Evolutionary conservation across 2,329 filamentous ascomycete species (phyloP), one percentile per base, ranked within the genome.

Genomic region (Davidsoniella eucalypti): DNA sequence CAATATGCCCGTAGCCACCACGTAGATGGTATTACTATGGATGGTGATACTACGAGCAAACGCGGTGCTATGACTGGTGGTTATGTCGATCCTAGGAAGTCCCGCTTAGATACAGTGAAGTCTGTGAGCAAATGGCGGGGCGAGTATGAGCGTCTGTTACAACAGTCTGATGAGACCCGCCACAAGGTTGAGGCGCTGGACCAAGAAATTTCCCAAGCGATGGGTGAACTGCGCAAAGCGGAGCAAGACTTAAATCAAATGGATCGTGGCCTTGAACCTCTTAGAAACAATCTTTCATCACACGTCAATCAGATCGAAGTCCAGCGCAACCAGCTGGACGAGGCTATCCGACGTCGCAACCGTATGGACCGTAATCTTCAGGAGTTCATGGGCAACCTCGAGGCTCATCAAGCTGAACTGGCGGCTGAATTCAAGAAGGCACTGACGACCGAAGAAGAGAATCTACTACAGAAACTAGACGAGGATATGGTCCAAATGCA

Each of bases 11-110:
- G 90, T 59, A 94, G 84, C 58, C 90, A 96, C 59, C 84, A 84
- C 16, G 80, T 96, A 21, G 87, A 87, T 58, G 88, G 87, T 33
- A 94, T 98, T 56, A 98, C 92, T 0, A 84, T 86, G 3, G 88
- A 96, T 52, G 92, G 92, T 63, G 90, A 96, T 64, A 86, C 86
- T 29, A 88, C 87, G 1, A 93, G 95, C 66, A 94, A 93, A 67
- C 84, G 90, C 58, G 92, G 92, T 65, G 90, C 88, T 12, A 78
- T 98, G 69, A 95, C 87, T 45, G 92, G 92, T 70, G 92, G 92
- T 58, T 98, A 83, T 61, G 83, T 94, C 55, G 92, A 98, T 61
- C 78, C 84, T 9, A 77, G 84, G 33, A 82, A 81, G 57, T 96
- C 90, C 1, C 82, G 90, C 18, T 72, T 96, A n/a, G 82, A 90